phyloP scores from a whole-genome alignment of 148 eudicot species.

The Rhododendron griersonianum region DNA sequence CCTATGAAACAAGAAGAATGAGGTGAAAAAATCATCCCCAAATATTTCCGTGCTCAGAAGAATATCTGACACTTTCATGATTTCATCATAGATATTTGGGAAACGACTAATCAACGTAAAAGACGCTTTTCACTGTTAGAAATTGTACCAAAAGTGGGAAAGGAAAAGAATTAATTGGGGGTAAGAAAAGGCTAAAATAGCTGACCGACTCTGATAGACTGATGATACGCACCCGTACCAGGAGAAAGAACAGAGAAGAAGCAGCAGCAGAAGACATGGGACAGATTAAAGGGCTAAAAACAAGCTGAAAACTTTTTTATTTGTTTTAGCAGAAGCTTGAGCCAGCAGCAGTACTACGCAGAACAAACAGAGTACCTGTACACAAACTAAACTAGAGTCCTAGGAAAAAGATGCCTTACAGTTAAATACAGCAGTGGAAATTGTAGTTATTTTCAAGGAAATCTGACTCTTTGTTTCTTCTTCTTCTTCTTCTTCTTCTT shows the following conservation, averaged over 20 bases:
- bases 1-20: neutral
- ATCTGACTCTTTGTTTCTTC: neutral
- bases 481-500: neutral
- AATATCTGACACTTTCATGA: neutral
- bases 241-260: neutral
- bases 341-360: conserved; percentile 5
- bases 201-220: conserved; percentile 10
- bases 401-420: neutral
- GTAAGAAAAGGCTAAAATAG: neutral
- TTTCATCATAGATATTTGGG: neutral
- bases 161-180: neutral
- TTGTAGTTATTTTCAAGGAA: neutral
- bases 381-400: neutral
- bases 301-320: neutral
- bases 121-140: neutral
- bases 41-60: neutral
- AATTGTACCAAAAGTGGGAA: neutral
- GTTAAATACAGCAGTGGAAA: neutral
- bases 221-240: neutral
- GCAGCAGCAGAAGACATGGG: neutral
- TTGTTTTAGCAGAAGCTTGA: neutral
- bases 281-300: neutral
- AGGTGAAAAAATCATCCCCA: neutral
- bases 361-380: conserved; percentile 9
- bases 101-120: neutral